Evolutionary conservation across 2,329 filamentous ascomycete species (phyloP), one percentile per base, ranked within the genome.

Genomic region (Fonsecaea monophora): DNA sequence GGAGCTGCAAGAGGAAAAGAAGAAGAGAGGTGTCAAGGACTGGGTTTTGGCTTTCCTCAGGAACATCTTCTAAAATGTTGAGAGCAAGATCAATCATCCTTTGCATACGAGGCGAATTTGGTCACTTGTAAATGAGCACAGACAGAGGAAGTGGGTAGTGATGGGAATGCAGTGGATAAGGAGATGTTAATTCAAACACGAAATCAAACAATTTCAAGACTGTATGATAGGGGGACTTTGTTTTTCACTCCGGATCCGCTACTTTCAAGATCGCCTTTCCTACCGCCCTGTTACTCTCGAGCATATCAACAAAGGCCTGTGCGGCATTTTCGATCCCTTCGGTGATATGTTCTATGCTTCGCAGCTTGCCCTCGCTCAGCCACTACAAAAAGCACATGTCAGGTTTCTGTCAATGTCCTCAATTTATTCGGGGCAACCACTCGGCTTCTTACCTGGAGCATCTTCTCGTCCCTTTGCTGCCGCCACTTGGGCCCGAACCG

Each of bases 211-310:
- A 32, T 32, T 32, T 32, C 30, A 32, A 32, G 30, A 32, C 30
- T 32, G 30, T 32, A 6, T 6, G 30, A 32, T 25, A 32, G 6
- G 30, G 4, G 4, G 4, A 32, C 6, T 3, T 32, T 6, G 35
- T 38, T 7, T 13, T 9, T 60, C 21, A 60, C 40, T 60, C 40
- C 15, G 57, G 57, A 61, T 54, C 59, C 13, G 59, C 59, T 18
- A 64, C 86, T 82, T 92, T 90, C 73, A 95, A 75, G 25, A 95
- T 86, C n/a, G 92, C 90, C 85, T 96, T 96, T 72, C 92, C 92
- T 79, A 93, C 91, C 82, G 96, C 96, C 79, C 90, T 85, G 57
- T 30, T 60, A 55, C 92, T 92, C 74, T 86, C 77, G 62, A 95
- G 84, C 82, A 96, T 88, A 12, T 88, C 90, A 9, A 94, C 78